Evolutionary conservation across 768 basidiomycete species (phyloP).

Genomic region (Boletus pseudopeckii): DNA sequence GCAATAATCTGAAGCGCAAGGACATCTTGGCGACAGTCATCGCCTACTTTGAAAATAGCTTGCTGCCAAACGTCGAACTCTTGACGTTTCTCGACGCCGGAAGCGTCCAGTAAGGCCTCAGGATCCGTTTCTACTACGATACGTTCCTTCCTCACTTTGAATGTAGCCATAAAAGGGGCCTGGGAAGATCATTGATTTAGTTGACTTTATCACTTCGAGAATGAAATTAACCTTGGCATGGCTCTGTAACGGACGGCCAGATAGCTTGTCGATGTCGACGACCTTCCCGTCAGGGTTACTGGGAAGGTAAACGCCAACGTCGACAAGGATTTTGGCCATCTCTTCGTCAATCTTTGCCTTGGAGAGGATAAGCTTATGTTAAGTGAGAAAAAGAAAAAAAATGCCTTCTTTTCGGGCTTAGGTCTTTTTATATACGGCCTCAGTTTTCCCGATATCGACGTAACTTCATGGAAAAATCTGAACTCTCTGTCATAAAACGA

Average conservation of each 20-base stretch:
- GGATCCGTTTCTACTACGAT: constrained; percentile 65
- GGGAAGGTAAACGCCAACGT: constrained; percentile 94
- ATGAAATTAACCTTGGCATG: constrained; percentile 78
- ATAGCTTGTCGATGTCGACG: constrained; percentile 96
- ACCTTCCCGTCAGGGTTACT: constrained; percentile 97
- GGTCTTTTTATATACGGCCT: constrained; percentile 94
- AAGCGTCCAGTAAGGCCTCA: constrained; percentile 68
- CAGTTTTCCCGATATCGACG: constrained; percentile 96
- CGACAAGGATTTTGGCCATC: constrained; percentile 93
- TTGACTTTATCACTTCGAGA: not conserved
- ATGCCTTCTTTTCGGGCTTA: constrained; percentile 96
- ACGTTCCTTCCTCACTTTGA: constrained; percentile 91
- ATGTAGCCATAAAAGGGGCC: constrained; percentile 99
- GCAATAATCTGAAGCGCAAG: constrained; percentile 95
- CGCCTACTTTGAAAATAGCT: constrained; percentile 99
- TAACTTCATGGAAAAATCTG: constrained; percentile 92
- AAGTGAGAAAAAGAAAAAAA: not conserved
- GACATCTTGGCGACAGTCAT: constrained; percentile 98
- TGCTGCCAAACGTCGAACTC: constrained; percentile 94
- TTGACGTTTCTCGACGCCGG: constrained; percentile 50
- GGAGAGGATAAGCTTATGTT: not conserved
- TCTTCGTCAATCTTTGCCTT: constrained; percentile 99
- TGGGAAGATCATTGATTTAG: constrained; percentile 31
- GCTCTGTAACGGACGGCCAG: constrained; percentile 92
- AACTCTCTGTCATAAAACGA: constrained; percentile 95